phyloP scores from a whole-genome alignment of 306 rosid species.

The Vicia sativa region DNA sequence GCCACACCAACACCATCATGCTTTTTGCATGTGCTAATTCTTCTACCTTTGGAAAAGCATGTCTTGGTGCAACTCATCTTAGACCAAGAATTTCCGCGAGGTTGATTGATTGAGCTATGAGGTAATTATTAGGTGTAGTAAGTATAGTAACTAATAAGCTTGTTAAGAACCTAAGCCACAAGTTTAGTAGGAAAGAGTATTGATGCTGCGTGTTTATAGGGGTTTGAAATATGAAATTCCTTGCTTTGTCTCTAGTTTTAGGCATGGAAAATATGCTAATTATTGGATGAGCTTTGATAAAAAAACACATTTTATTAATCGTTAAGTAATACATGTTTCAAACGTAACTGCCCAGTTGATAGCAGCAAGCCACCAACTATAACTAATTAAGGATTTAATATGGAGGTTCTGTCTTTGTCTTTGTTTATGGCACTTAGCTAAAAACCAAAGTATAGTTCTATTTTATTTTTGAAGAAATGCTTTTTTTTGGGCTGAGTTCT shows the following conservation, averaged over 20 bases:
- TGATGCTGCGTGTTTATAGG: neutral
- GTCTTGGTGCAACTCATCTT: constrained; percentile 25
- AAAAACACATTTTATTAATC: neutral
- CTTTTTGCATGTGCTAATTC: constrained; percentile 45
- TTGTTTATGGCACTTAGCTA: too few relatives aligned
- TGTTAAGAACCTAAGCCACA: constrained; percentile 27
- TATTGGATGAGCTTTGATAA: neutral
- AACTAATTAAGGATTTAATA: too few relatives aligned
- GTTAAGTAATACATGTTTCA: neutral
- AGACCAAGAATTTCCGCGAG: neutral
- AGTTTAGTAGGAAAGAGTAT: constrained; percentile 32
- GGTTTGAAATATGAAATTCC: constrained; percentile 41
- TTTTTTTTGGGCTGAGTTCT: too few relatives aligned
- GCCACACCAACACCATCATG: constrained; percentile 36
- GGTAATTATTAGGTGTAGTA: constrained; percentile 3
- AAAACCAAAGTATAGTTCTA: too few relatives aligned
- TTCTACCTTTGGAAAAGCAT: constrained; percentile 38
- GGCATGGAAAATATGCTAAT: constrained; percentile 29
- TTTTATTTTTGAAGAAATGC: too few relatives aligned
- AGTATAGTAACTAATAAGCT: constrained; percentile 7
- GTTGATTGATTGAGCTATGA: constrained; percentile 4
- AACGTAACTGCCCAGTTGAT: neutral
- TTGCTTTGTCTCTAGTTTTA: constrained; percentile 40
- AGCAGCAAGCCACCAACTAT: too few relatives aligned
- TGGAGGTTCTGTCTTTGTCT: too few relatives aligned